These are phyloP conservation scores for Tetracentron sinense DNA, from an alignment of 164 flowering plant species.

Conservation along the genomic window DNA sequence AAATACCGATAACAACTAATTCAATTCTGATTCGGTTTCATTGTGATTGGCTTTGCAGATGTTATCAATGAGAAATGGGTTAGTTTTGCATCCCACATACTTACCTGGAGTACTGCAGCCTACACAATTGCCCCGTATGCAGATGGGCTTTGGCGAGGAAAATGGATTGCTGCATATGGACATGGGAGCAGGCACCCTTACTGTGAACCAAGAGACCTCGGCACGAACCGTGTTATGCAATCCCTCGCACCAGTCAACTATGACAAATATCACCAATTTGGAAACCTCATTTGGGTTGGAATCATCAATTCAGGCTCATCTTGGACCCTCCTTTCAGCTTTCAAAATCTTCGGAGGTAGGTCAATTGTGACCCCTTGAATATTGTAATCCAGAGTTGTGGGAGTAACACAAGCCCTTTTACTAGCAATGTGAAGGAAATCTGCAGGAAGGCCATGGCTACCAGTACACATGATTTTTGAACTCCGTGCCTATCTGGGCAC, in stretches of 20 bases:
- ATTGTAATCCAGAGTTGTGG: background rate
- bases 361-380: background rate
- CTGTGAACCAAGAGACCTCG: conserved; percentile 30
- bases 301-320: conserved; percentile 29
- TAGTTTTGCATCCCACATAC: conserved; percentile 57
- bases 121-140: conserved; percentile 39
- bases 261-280: conserved; percentile 23
- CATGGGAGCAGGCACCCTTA: conserved; percentile 19
- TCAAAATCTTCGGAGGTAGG: conserved; percentile 34
- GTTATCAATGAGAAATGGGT: conserved; percentile 76
- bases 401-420: conserved; percentile 6
- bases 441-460: conserved; percentile 26
- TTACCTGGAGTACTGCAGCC: conserved; percentile 49
- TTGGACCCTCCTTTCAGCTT: conserved; percentile 36
- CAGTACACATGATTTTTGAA: too few relatives aligned
- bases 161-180: conserved; percentile 27
- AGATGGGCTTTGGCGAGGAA: conserved; percentile 31
- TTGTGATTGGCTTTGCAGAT: conserved; percentile 41
- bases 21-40: conserved; percentile 1
- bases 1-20: background rate
- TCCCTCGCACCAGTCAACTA: conserved; percentile 23
- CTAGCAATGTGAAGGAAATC: conserved; percentile 31
- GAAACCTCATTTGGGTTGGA: conserved; percentile 38
- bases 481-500: too few relatives aligned
- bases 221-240: conserved; percentile 18